Percentiles rank a stretch among this genome's conserved stretches.
Conservation (phyloP, 2,329 filamentous ascomycete genomes). For the Pseudogymnoascus sp. region DNA sequence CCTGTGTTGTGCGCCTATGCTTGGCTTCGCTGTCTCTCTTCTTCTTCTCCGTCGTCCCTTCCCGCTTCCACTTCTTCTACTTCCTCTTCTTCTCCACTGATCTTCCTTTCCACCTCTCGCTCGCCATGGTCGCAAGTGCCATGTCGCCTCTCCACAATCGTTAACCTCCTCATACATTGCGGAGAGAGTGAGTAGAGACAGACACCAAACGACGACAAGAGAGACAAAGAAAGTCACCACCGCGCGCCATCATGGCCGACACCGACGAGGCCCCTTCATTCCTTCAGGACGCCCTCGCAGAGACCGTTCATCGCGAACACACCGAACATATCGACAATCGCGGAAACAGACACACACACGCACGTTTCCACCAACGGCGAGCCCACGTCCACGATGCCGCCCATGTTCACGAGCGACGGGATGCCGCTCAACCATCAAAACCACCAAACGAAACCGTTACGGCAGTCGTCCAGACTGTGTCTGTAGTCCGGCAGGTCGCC, state of each 20-base stretch:
- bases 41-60: not conserved
- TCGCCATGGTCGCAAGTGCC: not conserved
- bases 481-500: constrained; percentile 24
- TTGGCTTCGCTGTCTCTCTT: not conserved
- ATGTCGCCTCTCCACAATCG: not conserved
- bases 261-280: constrained; percentile 22
- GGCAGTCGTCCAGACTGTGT: constrained; percentile 18
- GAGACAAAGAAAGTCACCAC: not conserved
- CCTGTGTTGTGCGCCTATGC: not conserved
- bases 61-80: not conserved
- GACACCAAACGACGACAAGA: not conserved
- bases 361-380: constrained; percentile 20
- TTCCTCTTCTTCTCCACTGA: not conserved
- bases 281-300: constrained; percentile 25
- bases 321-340: constrained; percentile 5
- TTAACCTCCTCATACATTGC: not conserved
- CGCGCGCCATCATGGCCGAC: constrained; percentile 1
- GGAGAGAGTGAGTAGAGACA: not conserved
- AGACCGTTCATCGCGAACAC: constrained; percentile 27
- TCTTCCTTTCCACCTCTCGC: not conserved
- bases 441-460: not conserved
- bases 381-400: constrained; percentile 15
- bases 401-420: not conserved
- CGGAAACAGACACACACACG: constrained; percentile 12
- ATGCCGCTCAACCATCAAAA: not conserved